Base-by-base conservation (phyloP, 1,284 basidiomycete species). In the Sphagnurus paluster region DNA sequence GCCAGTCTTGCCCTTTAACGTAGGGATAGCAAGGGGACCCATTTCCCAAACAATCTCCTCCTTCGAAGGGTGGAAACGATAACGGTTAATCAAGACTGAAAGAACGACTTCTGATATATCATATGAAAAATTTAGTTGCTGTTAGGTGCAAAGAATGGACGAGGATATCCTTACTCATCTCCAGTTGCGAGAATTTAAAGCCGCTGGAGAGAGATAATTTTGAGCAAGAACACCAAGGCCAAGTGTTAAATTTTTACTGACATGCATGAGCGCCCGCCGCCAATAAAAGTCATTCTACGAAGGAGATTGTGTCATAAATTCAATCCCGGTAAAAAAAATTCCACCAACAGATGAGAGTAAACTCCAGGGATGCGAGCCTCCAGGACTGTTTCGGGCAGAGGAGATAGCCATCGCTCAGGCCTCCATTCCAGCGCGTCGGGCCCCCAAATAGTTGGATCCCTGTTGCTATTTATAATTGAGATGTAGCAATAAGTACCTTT, bases 141-240 rank as follows among this genome's bases (percentile, higher is more conserved):
- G n/a, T n/a, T n/a, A n/a, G n/a, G n/a, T n/a, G n/a, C n/a, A n/a
- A n/a, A n/a, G n/a, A n/a, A n/a, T n/a, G n/a, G n/a, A n/a, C 26
- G n/a, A 16, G 34, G 5, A 1, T 29, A 33, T 2, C 55, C 61
- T 14, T 16, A 65, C 65, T 67, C 60, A 66, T 66, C 46, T 66
- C 64, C 8, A 65, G 53, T 39, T 63, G 59, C 1, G 63, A 59
- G 44, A 64, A 65, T 30, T 63, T 66, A 48, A 66, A 63, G n/a
- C 62, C 62, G 19, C 56, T 59, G 23, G 5, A 40, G 20, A 28
- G 2, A 2, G 11, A 34, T 34, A 7, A n/a, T 16, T 40, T 11
- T 26, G 7, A 26, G 25, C 11, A 11, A 26, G n/a, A n/a, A n/a
- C n/a, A n/a, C n/a, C n/a, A n/a, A 26, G 25, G 25, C 6, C 7